phyloP scores from a whole-genome alignment of 768 basidiomycete genomes.

The Podaxis sp. region DNA sequence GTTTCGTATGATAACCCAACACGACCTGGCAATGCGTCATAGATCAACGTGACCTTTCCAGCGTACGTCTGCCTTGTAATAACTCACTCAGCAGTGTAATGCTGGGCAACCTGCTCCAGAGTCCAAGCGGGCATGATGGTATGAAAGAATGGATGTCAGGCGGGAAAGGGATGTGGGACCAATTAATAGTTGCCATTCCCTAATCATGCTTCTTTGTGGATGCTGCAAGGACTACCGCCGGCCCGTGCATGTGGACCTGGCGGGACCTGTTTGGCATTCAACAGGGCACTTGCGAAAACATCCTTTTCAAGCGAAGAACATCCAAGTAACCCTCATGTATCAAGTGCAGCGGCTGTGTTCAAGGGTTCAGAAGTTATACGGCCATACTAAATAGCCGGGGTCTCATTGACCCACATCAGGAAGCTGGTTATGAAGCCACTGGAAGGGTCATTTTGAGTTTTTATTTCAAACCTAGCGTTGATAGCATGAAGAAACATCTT shows the following conservation, averaged over 20 bases:
- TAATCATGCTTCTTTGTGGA: constrained; percentile 4
- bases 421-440: neutral
- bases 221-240: neutral
- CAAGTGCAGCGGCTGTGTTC: neutral
- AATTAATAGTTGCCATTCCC: constrained; percentile 1
- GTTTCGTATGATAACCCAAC: constrained; percentile 81
- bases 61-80: neutral
- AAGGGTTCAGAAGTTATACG: neutral
- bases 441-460: neutral
- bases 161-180: neutral
- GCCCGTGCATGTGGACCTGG: neutral
- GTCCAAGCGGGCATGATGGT: constrained; percentile 37
- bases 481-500: neutral
- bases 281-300: no score
- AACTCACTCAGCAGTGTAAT: constrained; percentile 48
- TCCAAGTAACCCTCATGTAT: neutral
- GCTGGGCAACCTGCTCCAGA: constrained; percentile 56
- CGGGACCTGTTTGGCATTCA: neutral
- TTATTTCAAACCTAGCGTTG: neutral
- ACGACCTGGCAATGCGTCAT: constrained; percentile 44
- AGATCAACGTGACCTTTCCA: constrained; percentile 6
- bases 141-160: constrained; percentile 16
- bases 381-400: neutral
- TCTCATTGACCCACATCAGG: neutral
- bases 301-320: neutral